Base-by-base conservation (phyloP, 768 basidiomycete species). In the Leccinum boreale region DNA sequence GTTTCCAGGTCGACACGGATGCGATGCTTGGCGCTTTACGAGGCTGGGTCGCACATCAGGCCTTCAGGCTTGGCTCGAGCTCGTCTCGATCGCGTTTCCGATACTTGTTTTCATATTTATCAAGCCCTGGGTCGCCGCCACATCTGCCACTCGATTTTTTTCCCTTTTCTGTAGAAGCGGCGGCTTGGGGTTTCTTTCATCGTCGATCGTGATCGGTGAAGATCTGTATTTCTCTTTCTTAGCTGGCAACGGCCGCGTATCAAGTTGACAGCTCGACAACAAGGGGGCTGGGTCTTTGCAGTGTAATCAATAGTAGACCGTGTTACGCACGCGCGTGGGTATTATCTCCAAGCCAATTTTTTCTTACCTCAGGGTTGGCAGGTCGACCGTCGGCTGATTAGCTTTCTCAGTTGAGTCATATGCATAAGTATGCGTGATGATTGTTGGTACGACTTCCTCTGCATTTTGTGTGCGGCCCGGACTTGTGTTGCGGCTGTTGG, bases 81-180 rank as follows among this genome's bases (percentile, higher is more conserved):
- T 19, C 19, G 19, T 17, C 46, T 24, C 46, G 23, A 47, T 28
- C 45, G 35, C 33, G 35, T 46, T 39, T 49, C 52, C 14, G 58
- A 47, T 58, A 62, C 55, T 49, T 35, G 19, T 42, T 42, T n/a
- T 42, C 11, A 19, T 70, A 67, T 70, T 67, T 68, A 68, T 52
- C 55, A 7, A 48, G 35, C 49, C 47, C 58, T 14, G 19, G 39
- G 58, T 50, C 28, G 28, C 35, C 42, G 19, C n/a, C 36, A 6
- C 36, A 50, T 58, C 52, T 54, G 54, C 60, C 49, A 56, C 56
- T 39, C 7, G 8, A 42, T 42, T 42, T 42, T n/a, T 39, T n/a
- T 9, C 36, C 8, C 17, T 39, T 39, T 39, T 39, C 9, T 10
- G 42, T 44, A 44, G 42, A 44, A 44, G 42, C 42, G 42, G 42